phyloP scores from a whole-genome alignment of 768 basidiomycete genomes.

The Suillus bovinus region DNA sequence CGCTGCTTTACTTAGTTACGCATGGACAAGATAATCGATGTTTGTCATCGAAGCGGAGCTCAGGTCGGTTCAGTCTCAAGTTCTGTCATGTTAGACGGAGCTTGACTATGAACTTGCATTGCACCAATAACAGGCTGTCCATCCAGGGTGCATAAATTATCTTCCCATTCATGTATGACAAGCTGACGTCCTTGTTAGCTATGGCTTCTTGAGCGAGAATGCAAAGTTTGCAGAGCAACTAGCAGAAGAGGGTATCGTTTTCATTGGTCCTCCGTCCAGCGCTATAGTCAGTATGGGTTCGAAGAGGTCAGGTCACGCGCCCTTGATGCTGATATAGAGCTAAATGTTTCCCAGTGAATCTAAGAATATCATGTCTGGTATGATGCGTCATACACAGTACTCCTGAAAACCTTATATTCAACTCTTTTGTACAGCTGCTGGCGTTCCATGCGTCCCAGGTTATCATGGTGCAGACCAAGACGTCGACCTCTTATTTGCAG shows the following conservation, averaged over 20 bases:
- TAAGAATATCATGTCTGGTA: conserved; percentile 91
- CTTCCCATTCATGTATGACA: not conserved
- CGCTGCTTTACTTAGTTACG: conserved; percentile 52
- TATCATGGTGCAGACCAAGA: conserved; percentile 89
- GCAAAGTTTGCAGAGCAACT: conserved; percentile 76
- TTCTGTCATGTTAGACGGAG: not conserved
- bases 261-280: conserved; percentile 86
- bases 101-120: conserved; percentile 10
- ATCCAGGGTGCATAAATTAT: conserved; percentile 67
- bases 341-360: conserved; percentile 62
- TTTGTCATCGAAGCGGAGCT: conserved; percentile 79
- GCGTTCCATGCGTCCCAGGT: conserved; percentile 92
- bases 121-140: conserved; percentile 64
- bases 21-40: conserved; percentile 86
- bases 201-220: conserved; percentile 93
- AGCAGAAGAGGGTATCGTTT: conserved; percentile 77
- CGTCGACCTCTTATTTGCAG: conserved; percentile 61
- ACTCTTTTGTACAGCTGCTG: conserved; percentile 57
- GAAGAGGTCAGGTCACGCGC: conserved; percentile 62
- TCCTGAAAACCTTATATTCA: conserved; percentile 11
- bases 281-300: conserved; percentile 96
- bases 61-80: conserved; percentile 52
- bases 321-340: not conserved
- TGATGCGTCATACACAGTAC: conserved; percentile 16
- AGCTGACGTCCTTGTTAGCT: conserved; percentile 40